Conservation (phyloP, 2,329 filamentous ascomycete species). For the Exophiala phaeomuriformis region DNA sequence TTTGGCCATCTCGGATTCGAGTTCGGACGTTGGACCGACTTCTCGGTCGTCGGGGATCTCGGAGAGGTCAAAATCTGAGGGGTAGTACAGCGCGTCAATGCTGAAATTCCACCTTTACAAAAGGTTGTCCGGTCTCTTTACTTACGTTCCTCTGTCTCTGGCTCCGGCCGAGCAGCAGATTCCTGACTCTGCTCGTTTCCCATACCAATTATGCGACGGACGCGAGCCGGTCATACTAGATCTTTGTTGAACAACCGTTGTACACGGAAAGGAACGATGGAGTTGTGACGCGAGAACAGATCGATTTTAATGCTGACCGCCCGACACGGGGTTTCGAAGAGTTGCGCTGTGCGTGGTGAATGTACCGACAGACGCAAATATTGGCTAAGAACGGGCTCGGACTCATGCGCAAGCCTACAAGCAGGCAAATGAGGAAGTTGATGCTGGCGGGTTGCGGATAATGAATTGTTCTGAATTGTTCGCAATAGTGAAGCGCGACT, state of each 20-base stretch:
- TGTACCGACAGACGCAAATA: no score
- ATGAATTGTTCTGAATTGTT: no score
- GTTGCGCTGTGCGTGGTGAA: not conserved
- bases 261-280: not conserved
- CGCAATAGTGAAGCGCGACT: no score
- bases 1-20: not conserved
- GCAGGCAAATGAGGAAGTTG: no score
- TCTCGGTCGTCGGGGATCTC: constrained; percentile 22
- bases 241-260: not conserved
- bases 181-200: constrained; percentile 21
- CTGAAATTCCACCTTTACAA: not conserved
- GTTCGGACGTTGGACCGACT: not conserved
- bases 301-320: not conserved
- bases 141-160: constrained; percentile 13
- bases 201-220: constrained; percentile 8
- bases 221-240: constrained; percentile 1
- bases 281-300: not conserved
- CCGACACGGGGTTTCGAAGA: not conserved
- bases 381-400: no score
- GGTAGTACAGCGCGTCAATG: not conserved
- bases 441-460: no score
- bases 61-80: constrained; percentile 20
- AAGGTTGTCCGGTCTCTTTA: not conserved
- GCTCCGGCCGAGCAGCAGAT: constrained; percentile 4
- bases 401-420: no score